Percentiles rank a stretch among this genome's conserved stretches.
phyloP scores from a whole-genome alignment of 768 basidiomycete species.

The Xerocomellus amylosporus region DNA sequence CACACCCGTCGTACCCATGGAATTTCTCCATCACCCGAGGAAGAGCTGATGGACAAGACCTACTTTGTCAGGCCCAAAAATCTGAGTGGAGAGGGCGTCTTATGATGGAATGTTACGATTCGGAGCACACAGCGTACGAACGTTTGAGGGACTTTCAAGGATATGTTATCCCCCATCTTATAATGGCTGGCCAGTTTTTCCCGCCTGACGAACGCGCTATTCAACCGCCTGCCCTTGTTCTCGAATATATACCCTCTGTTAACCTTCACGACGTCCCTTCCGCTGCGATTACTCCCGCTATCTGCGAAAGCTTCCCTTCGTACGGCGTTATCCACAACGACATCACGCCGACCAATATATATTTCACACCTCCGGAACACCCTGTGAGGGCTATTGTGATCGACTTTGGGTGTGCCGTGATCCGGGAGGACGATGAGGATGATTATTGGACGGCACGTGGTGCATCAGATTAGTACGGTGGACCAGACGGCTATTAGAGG shows the following conservation, averaged over 20 bases:
- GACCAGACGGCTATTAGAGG: background rate
- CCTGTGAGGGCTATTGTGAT: background rate
- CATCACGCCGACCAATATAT: constrained; percentile 1
- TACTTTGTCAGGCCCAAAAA: background rate
- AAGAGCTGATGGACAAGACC: background rate
- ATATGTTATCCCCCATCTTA: background rate
- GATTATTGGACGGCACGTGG: background rate
- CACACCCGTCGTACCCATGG: background rate
- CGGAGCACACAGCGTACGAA: background rate
- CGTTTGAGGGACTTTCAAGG: constrained; percentile 2
- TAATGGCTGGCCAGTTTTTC: background rate
- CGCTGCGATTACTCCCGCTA: background rate
- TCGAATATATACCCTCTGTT: background rate
- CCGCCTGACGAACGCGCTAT: constrained; percentile 4
- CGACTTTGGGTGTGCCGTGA: background rate
- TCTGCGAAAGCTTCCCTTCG: background rate
- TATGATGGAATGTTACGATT: background rate
- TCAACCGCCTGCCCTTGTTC: background rate
- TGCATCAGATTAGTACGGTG: background rate
- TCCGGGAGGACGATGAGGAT: background rate
- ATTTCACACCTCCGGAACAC: background rate
- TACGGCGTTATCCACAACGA: background rate
- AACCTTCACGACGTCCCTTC: background rate
- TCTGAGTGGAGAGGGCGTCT: background rate
- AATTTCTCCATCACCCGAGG: background rate